phyloP scores from a whole-genome alignment of 2,329 filamentous ascomycete species.

The Xylariaceae sp. region DNA sequence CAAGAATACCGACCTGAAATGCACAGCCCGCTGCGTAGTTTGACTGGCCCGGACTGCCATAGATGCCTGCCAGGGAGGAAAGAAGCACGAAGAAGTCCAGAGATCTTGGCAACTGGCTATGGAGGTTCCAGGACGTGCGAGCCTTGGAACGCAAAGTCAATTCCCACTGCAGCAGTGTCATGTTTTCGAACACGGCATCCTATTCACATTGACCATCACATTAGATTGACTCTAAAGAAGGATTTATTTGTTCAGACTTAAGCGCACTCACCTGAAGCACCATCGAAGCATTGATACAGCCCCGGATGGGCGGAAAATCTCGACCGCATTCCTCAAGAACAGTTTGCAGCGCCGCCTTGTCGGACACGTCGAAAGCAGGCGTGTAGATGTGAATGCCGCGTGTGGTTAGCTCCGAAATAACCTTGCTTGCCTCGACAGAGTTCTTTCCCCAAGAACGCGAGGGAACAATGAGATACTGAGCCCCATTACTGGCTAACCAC shows the following conservation, averaged over 20 bases:
- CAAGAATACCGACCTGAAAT: slow-evolving; percentile 15
- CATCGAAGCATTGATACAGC: slow-evolving; percentile 16
- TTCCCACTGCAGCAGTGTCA: slow-evolving; percentile 16
- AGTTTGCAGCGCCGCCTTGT: background rate
- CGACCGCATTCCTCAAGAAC: background rate
- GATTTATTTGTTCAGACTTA: too few species aligned
- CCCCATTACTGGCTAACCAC: slow-evolving; percentile 21
- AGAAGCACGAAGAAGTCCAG: slow-evolving; percentile 20
- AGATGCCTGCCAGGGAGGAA: slow-evolving; percentile 8
- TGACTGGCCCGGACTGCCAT: slow-evolving; percentile 4
- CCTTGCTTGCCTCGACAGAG: background rate
- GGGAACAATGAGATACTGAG: slow-evolving; percentile 16
- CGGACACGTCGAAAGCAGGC: slow-evolving; percentile 10
- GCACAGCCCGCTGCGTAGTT: slow-evolving; percentile 17
- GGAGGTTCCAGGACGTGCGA: slow-evolving; percentile 15
- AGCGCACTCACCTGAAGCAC: slow-evolving; percentile 10
- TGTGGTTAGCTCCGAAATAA: background rate
- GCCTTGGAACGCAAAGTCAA: slow-evolving; percentile 12
- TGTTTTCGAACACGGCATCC: slow-evolving; percentile 15
- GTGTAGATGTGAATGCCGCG: background rate
- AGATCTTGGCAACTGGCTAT: background rate
- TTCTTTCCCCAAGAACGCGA: slow-evolving; percentile 18
- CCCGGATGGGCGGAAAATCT: slow-evolving; percentile 8
- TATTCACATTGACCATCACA: too few species aligned
- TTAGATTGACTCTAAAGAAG: too few species aligned